Base-by-base conservation (phyloP, 306 rosid species). In the Hippophae tibetana region DNA sequence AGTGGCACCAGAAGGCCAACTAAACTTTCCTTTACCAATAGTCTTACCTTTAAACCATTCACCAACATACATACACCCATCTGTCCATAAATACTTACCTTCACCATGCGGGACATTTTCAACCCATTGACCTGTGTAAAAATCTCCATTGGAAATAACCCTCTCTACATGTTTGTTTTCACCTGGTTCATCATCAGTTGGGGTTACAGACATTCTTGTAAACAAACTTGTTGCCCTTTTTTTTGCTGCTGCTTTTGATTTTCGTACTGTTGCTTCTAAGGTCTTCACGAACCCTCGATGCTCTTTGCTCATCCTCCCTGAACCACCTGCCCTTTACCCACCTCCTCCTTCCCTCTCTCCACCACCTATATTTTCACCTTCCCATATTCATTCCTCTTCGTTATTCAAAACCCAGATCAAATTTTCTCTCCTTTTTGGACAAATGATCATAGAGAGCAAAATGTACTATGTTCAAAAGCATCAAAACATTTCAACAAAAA, bases 1-100 rank as follows among this genome's bases (percentile, higher is more conserved):
- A 49, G 86, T 85, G 6, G 99, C 93, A 8, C 99, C 96, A 42
- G 80, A 83, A 8, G 99, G 99, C 99, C 96, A 92, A 61, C 93
- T 92, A 60, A 88, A 92, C 72, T 62, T 80, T 0, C 99, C 99
- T 47, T 68, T 85, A 0, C 99, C 99, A 53, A 65, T 52, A 40
- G 74, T 78, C 64, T 52, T 76, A 6, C 99, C 99, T 43, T 49
- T 78, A 11, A 49, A 31, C 99, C 99, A 92, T 67, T 88, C 96
- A 43, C 99, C 99, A 13, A 72, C 78, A 63, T 87, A 88, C 93
- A 81, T 77, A 74, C 96, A 92, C 31, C 99, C 99, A 77, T 92
- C 99, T 18, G 79, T 69, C 96, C 99, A 92, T 1, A 83, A 56
- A 59, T 85, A 88, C 62, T 88, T 88, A 0, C 99, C 99, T 11